Evolutionary conservation across 148 eudicot species (phyloP), one percentile per base, ranked within the genome.

Genomic region (Selenicereus undatus): DNA sequence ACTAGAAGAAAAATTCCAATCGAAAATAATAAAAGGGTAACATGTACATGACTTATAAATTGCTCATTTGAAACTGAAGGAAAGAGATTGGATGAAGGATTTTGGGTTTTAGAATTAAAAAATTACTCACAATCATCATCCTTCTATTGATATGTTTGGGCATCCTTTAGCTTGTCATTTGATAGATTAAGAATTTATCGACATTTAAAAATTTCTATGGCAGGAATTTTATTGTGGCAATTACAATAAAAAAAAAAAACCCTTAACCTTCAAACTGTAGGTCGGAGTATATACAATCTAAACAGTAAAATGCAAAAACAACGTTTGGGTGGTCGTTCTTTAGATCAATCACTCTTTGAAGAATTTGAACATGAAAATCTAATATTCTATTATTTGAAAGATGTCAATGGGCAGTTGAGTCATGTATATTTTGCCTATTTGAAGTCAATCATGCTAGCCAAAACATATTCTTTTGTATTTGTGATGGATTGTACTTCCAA

Each of bases 401-500:
- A 79, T 30, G 73, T 51, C 8, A 30, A 30, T 20, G 65, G 64
- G 29, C 17, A 32, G 11, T 52, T 79, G 39, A 71, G 65, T 11
- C 65, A 70, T 32, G 48, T 79, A 17, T 79, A 51, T 50, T 79
- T 79, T 51, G 50, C 9, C 50, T 10, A 4, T 45, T 4, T 10
- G 50, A 45, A 45, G 50, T 45, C 50, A 45, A 45, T 45, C 50
- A 45, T 45, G 50, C 2, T 45, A 45, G 50, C 50, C 50, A 45
- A 45, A 45, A 45, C 50, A 45, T 45, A n/a, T n/a, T n/a, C n/a
- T 45, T 6, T 10, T 52, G 69, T 80, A 3, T 72, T 72, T 58
- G 77, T 80, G 54, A 73, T 80, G 76, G 70, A 80, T 72, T 80
- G 82, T 60, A 80, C 82, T 5, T 73, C 58, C 56, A 80, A 56